Base-by-base conservation (phyloP, 176 grass and related monocot genomes). In the Phragmites australis region DNA sequence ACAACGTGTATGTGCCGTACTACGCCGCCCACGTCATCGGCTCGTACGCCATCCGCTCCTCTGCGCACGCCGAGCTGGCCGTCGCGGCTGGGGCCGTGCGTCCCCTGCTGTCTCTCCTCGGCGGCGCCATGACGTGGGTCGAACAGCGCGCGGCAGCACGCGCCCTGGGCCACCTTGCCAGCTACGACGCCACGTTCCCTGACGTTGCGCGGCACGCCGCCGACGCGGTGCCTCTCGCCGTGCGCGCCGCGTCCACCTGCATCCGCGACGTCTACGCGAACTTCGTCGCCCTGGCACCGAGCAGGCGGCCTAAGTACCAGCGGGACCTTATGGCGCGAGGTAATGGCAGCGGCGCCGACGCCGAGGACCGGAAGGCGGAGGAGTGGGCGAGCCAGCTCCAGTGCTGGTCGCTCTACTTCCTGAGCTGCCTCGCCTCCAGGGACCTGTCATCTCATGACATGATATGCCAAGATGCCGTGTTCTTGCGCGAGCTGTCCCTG, bases 351-450 rank as follows among this genome's bases (percentile, higher is more conserved):
- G 83, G 52, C 6, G 58, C 30, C 4, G 95, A 89, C 34, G 80
- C 62, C 47, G 92, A 95, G 90, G 66, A 95, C 21, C 64, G 88
- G 54, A 94, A 94, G 84, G 96, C 90, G 9, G 96, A 99, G 75
- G 92, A 99, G 47, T 99, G 96, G 96, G 93, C 96, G 12, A 95
- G 90, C 88, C 96, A 99, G 86, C 93, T 99, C 47, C 96, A 99
- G 88, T 95, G 96, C 71, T 99, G 96, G 96, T 99, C 90, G 7
- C 92, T 99, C 49, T 93, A 95, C 80, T 68, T 99, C 11, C 78
- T 99, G 9, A 91, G 96, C 87, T 95, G 96, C 82, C 84, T 99
- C 50, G 90, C 96, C 6, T 88, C 84, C 63, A 81, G 87, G 69
- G 96, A 99, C 78, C 9, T 43, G 58, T 67, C 85, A 65, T 91